Percentiles rank a stretch among this genome's conserved stretches.
phyloP scores from a whole-genome alignment of 495 filamentous ascomycete species.

The Aspergillus nidulans region DNA sequence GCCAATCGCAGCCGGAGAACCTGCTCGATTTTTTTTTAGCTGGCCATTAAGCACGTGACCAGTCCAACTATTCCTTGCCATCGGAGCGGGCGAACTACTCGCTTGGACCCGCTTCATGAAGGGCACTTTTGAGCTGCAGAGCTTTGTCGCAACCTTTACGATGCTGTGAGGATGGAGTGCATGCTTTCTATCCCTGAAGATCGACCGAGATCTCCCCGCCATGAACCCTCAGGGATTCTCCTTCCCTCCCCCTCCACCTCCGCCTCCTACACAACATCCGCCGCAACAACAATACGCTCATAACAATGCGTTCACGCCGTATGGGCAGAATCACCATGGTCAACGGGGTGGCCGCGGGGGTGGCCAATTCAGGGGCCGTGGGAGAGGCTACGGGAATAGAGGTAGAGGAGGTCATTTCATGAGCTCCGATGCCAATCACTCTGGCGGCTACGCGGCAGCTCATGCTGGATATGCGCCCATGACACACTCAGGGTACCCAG shows the following conservation, averaged over 20 bases:
- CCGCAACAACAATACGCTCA: conserved; percentile 15
- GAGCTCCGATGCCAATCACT: conserved; percentile 18
- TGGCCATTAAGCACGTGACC: conserved; percentile 14
- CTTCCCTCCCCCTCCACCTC: conserved; percentile 48
- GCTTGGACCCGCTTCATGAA: conserved; percentile 3
- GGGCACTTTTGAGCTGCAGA: conserved; percentile 3
- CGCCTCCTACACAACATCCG: conserved; percentile 22
- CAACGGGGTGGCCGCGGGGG: conserved; percentile 32
- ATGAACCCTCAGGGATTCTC: conserved; percentile 49
- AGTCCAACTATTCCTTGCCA: conserved; percentile 1
- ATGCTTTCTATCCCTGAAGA: conserved; percentile 20
- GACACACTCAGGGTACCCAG: conserved; percentile 30
- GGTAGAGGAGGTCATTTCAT: conserved; percentile 49
- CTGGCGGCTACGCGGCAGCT: conserved; percentile 17
- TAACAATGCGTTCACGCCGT: conserved; percentile 24
- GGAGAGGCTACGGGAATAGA: conserved; percentile 44
- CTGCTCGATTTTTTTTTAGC: conserved; percentile 18
- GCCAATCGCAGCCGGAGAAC: conserved; percentile 21
- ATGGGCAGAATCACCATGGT: conserved; percentile 26
- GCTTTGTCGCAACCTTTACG: conserved; percentile 6
- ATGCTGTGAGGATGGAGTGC: conserved; percentile 23
- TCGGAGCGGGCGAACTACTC: conserved; percentile 23
- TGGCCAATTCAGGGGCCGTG: conserved; percentile 38
- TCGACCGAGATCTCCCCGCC: conserved; percentile 20
- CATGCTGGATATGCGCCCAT: conserved; percentile 28